phyloP scores from a whole-genome alignment of 129 eudicot genomes.

The Artemisia annua region DNA sequence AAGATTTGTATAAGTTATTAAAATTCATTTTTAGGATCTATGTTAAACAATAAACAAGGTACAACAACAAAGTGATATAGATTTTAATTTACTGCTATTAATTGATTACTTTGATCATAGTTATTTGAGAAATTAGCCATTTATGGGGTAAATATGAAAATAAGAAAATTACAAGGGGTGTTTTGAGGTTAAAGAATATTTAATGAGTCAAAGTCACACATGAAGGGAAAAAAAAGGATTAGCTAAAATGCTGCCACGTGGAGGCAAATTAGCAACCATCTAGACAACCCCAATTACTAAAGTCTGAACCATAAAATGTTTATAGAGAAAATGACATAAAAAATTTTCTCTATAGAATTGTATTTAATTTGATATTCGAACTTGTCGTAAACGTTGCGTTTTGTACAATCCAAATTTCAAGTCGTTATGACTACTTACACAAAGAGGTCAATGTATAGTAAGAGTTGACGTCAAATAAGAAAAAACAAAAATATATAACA shows the following conservation, averaged over 20 bases:
- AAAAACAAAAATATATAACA: too few relatives aligned
- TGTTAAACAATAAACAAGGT: too few relatives aligned
- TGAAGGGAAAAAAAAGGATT: slow-evolving; percentile 2
- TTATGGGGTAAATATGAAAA: slow-evolving; percentile 4
- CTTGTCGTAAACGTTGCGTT: too few relatives aligned
- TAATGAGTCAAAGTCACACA: slow-evolving; percentile 28
- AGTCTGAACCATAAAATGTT: slow-evolving; percentile 24
- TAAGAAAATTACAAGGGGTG: slow-evolving; percentile 6
- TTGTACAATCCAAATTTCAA: too few relatives aligned
- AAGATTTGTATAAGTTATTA: slow-evolving; percentile 2
- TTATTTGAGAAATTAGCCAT: not conserved
- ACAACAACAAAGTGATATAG: too few relatives aligned
- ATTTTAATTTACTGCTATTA: too few relatives aligned
- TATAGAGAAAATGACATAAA: slow-evolving; percentile 15
- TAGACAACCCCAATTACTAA: slow-evolving; percentile 35
- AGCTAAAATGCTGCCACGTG: slow-evolving; percentile 62
- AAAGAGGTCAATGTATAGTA: too few relatives aligned
- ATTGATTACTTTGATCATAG: too few relatives aligned
- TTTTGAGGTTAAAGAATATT: slow-evolving; percentile 14
- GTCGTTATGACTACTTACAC: too few relatives aligned
- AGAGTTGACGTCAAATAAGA: too few relatives aligned
- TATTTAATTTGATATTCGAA: too few relatives aligned
- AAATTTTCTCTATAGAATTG: too few relatives aligned
- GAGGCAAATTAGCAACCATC: slow-evolving; percentile 40
- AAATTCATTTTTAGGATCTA: slow-evolving; percentile 6